Evolutionary conservation across 345 rosid species (phyloP), one percentile per base, ranked within the genome.

Genomic region (Raphanus raphanistrum): DNA sequence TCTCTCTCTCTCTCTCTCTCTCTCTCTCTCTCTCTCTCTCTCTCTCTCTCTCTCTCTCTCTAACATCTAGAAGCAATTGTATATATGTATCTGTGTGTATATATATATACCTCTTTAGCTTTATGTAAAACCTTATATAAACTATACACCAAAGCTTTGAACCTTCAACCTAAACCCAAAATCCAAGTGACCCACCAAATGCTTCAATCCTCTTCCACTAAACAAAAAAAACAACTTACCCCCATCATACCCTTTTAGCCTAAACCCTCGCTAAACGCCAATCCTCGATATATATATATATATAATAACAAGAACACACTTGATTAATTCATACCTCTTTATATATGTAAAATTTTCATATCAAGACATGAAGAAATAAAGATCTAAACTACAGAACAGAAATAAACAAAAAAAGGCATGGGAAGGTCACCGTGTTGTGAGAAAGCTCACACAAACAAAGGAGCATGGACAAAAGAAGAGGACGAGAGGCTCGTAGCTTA

Each of bases 371-470:
- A 72, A 31, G 52, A 78, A 72, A 45, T 26, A 68, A 38, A 72
- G 81, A 71, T 78, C 81, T 48, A 29, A 64, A 58, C 71, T 60
- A 28, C 21, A 71, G 10, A 61, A 15, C 21, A 52, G 3, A 48
- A 43, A 11, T 4, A 48, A 2, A 15, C 4, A 48, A 8, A 48
- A 8, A 17, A 6, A n/a, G 58, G 10, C 26, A 88, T 88, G 92
- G 92, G 92, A 63, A 88, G 92, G 77, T 88, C 92, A 80, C 92
- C 90, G 35, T 88, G 91, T 59, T 88, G 91, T 76, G 91, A 88
- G 75, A 88, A 88, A 81, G 89, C 84, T 52, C 92, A 88, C 63
- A 88, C 90, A 16, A 87, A 88, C 87, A 88, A 85, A 77, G 92
- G 92, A 32, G 89, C 92, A 52, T 88, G 92, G 92, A 87, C 92